Evolutionary conservation across 2,329 filamentous ascomycete genomes (phyloP).

Genomic region (Sporothrix schenckii): DNA sequence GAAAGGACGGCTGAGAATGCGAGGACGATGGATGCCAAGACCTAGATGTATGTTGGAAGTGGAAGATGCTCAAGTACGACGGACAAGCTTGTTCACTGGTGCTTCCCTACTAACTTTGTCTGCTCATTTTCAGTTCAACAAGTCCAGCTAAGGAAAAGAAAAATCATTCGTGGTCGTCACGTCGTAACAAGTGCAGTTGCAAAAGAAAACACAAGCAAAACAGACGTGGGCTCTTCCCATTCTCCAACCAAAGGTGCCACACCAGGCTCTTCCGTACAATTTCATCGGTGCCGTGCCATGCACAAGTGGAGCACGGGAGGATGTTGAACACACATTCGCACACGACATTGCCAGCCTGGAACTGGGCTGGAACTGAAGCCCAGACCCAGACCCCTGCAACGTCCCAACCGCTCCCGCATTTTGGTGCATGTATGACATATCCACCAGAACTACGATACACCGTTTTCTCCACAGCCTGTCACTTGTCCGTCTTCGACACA

Average conservation of each 20-base stretch:
- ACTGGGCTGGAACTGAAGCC: slow-evolving; percentile 2
- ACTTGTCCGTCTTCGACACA: background rate
- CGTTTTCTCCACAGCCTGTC: slow-evolving; percentile 8
- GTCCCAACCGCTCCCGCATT: slow-evolving; percentile 17
- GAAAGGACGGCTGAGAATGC: background rate
- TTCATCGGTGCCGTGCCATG: background rate
- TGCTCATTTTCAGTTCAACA: background rate
- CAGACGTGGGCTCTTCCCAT: background rate
- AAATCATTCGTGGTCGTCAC: background rate
- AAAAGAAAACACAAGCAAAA: background rate
- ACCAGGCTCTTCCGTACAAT: background rate
- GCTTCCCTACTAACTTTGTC: background rate
- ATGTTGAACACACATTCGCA: background rate
- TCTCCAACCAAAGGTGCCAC: background rate
- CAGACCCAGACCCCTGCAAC: slow-evolving; percentile 16
- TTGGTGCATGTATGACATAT: slow-evolving; percentile 1
- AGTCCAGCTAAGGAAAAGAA: no score
- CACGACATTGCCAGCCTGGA: slow-evolving; percentile 15
- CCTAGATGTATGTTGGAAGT: background rate
- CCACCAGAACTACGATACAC: background rate
- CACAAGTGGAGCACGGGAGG: background rate
- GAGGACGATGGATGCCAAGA: background rate
- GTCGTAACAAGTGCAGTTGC: background rate
- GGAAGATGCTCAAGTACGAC: background rate
- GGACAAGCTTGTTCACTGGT: background rate